Base-by-base conservation (phyloP, 176 grass and related monocot genomes). In the Guadua angustifolia region DNA sequence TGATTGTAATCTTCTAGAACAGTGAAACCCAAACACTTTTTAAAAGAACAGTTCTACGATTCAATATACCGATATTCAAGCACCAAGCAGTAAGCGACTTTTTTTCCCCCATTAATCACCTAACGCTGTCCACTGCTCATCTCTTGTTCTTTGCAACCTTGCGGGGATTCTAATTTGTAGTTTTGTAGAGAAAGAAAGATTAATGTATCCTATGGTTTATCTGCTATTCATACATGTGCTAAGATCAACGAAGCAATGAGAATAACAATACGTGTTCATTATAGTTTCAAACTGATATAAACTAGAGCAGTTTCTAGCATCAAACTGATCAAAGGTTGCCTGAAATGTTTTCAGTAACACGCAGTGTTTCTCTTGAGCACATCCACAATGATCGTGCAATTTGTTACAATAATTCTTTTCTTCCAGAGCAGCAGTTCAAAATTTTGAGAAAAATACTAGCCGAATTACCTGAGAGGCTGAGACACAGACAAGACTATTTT, bases 121-220 rank as follows among this genome's bases (percentile, higher is more conserved):
- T 35, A 61, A 35, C 21, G 32, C 15, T 35, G 35, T 40, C 26
- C 25, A 38, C 4, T 49, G 55, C 55, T 15, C 36, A 19, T 77
- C 82, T 45, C 9, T 46, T 68, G 22, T 55, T 38, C 16, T 74
- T 58, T 66, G 14, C 71, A 82, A 5, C 71, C 55, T 83, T 67
- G 40, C 40, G 79, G 46, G 39, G 59, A 64, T 22, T 67, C 19
- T 61, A 68, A 46, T 63, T 53, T 35, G 69, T 69, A 84, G 55
- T 59, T 79, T 56, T 68, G 18, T 84, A 10, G 59, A 83, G 21
- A 50, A 73, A 61, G 17, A 55, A 35, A 35, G 19, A 38, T 76
- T 26, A 29, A 40, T 18, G 25, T 57, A 71, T 56, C 59, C 18
- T 60, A 19, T 83, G 56, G 42, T 65, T 73, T 87, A 19, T 81